Conservation (phyloP, 75 land plant species). For the Pseudotsuga menziesii region DNA sequence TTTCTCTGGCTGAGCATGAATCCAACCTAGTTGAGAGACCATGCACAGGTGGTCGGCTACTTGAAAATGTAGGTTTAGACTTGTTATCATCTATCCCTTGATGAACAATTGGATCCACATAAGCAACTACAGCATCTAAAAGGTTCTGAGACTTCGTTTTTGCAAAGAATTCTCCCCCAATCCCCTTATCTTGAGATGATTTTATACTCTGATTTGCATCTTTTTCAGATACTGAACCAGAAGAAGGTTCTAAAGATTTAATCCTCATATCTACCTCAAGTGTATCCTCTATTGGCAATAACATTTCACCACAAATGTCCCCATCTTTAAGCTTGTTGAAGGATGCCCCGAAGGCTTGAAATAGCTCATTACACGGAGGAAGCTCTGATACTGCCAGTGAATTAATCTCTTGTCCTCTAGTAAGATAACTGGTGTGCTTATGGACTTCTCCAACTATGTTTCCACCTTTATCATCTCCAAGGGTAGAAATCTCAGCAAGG, state of each 20-base stretch:
- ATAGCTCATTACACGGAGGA: conserved; percentile 14
- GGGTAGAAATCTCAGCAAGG: background rate
- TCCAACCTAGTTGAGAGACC: background rate
- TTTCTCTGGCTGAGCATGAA: background rate
- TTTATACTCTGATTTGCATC: conserved; percentile 7
- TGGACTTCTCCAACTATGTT: background rate
- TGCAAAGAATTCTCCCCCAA: conserved; percentile 19
- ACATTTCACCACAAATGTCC: conserved; percentile 21
- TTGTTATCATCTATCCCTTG: conserved; percentile 19
- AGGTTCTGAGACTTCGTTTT: conserved; percentile 32
- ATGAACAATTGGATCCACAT: conserved; percentile 1
- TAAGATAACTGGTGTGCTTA: background rate
- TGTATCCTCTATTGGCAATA: conserved; percentile 6
- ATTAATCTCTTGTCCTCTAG: background rate
- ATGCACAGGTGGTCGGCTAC: conserved; percentile 5
- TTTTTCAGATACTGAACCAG: conserved; percentile 18
- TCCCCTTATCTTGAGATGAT: background rate
- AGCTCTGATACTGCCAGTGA: background rate
- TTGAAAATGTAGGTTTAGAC: conserved; percentile 19
- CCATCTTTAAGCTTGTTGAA: background rate
- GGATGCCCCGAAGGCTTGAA: conserved; percentile 14
- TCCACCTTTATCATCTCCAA: background rate
- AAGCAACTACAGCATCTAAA: conserved; percentile 29
- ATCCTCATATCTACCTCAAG: conserved; percentile 6
- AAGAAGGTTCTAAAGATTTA: background rate